Conservation (phyloP, 805 yeast genomes). For the Barnettozyma siamensis region DNA sequence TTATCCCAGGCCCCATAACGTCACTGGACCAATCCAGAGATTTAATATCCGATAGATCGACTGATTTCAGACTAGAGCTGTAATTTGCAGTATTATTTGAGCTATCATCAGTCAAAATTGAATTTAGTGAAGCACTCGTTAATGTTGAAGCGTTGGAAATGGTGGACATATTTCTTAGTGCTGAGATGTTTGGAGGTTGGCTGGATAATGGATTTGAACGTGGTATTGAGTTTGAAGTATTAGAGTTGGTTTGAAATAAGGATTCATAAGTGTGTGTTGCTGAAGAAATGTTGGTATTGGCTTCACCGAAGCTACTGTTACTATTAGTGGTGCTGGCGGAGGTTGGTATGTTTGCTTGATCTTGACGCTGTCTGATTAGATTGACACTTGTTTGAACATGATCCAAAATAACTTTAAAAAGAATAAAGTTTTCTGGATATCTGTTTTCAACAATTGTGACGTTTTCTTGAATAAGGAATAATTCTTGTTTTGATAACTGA, state of each 20-base stretch:
- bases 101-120: constrained; percentile 3
- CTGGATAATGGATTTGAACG: not conserved
- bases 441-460: constrained; percentile 18
- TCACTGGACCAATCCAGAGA: constrained; percentile 7
- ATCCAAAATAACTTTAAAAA: constrained; percentile 16
- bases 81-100: not conserved
- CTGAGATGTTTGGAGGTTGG: not conserved
- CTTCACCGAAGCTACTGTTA: not conserved
- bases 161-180: constrained; percentile 5
- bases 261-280: constrained; percentile 7
- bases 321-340: too few relatives aligned
- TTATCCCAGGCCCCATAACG: constrained; percentile 7
- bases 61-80: constrained; percentile 2
- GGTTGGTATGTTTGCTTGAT: not conserved
- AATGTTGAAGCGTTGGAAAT: constrained; percentile 3
- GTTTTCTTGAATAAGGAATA: constrained; percentile 14
- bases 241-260: constrained; percentile 2
- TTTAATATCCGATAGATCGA: constrained; percentile 6
- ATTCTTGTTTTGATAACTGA: constrained; percentile 9
- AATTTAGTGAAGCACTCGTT: constrained; percentile 6
- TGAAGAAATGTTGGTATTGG: not conserved
- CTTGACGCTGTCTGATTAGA: constrained; percentile 1
- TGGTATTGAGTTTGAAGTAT: not conserved
- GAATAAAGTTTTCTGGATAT: constrained; percentile 24
- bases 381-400: constrained; percentile 3